Percentiles rank a stretch among this genome's conserved stretches.
phyloP scores from a whole-genome alignment of 2,329 filamentous ascomycete species.

The Torrubiella hemipterigena region DNA sequence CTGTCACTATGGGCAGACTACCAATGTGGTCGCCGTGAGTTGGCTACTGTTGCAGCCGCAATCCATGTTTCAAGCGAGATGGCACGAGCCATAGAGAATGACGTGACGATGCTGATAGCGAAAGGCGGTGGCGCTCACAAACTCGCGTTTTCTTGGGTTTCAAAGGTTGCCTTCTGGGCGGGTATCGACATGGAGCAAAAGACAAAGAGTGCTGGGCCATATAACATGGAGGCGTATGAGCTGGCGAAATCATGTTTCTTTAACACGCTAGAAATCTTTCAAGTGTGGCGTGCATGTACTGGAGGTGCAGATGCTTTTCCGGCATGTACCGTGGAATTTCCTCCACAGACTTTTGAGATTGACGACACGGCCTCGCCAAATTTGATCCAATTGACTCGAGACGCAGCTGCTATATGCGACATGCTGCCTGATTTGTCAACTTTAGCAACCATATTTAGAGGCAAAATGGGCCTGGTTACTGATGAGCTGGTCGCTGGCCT shows the following conservation, averaged over 20 bases:
- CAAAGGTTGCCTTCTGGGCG: background rate
- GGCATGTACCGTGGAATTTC: background rate
- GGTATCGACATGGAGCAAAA: background rate
- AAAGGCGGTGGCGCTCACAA: background rate
- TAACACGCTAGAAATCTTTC: background rate
- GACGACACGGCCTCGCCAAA: background rate
- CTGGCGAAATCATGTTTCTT: background rate
- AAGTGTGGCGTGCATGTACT: background rate
- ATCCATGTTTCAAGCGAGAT: background rate
- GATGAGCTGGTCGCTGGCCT: background rate
- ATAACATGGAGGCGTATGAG: background rate
- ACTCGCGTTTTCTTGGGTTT: background rate
- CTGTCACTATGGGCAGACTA: background rate
- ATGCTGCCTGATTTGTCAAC: background rate
- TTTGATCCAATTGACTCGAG: background rate
- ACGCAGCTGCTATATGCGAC: background rate
- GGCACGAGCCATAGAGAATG: background rate
- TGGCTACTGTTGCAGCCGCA: background rate
- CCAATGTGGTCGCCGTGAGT: background rate
- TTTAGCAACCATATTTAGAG: too few species aligned
- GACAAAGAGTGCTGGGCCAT: background rate
- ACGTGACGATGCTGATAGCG: background rate
- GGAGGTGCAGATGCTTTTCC: too few species aligned
- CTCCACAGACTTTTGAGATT: background rate
- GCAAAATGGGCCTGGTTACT: background rate